Evolutionary conservation across 2,329 filamentous ascomycete genomes (phyloP), one percentile per base, ranked within the genome.

Genomic region (Epichloe festucae): DNA sequence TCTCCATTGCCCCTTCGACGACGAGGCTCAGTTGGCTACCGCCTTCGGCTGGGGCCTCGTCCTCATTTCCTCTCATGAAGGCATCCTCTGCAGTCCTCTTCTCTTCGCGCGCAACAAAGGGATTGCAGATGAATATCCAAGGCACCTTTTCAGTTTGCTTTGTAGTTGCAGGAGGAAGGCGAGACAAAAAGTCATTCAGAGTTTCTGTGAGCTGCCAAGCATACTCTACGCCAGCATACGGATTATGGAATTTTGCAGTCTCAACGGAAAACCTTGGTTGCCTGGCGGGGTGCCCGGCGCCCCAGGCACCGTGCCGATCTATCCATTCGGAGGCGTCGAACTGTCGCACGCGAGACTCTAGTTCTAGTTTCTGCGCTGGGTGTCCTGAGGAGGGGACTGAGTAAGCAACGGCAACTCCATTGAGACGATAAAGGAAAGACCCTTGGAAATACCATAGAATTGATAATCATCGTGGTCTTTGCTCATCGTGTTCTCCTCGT

Each of bases 51-150:
- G 74, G 74, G 0, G 66, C 73, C 55, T 77, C 75, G 48, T 77
- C 69, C 56, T 75, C 72, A 50, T 74, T 72, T 1, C 72, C 73
- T 42, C 62, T 68, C 50, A 71, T 64, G 14, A 54, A 52, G 53
- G 71, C 68, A 50, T 64, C 70, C 38, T 65, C 55, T 5, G 64
- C 63, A 31, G 61, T 58, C 7, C 52, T 54, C 52, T 64, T 70
- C 44, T 61, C 56, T 15, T 66, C 66, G 5, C 66, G 65, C 3
- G 63, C 61, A 54, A 70, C 71, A 59, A 76, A 76, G 0, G 84
- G 84, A 63, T 88, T 88, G 49, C 75, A 76, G 42, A 86, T 77
- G 70, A 77, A 89, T 46, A 95, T 87, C 85, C 87, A 93, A 0
- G 76, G 76, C 3, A 75, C 72, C 0, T 68, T 58, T 0, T 60